Conservation (phyloP, 345 rosid species). For the Gossypium thurberi region DNA sequence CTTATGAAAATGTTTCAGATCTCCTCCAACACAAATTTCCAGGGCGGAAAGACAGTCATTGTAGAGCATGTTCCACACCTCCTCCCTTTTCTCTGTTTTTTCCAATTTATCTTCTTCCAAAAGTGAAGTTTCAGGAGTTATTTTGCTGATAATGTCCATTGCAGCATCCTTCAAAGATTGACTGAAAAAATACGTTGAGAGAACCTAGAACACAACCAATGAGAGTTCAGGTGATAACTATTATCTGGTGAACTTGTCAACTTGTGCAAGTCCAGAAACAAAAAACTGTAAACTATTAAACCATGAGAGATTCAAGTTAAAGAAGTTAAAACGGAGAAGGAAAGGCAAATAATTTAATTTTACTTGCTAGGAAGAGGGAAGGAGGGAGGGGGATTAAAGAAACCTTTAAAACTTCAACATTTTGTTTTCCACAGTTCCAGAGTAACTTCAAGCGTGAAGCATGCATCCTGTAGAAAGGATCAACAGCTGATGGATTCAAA, state of each 20-base stretch:
- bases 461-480: conserved; percentile 94
- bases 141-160: conserved; percentile 33
- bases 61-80: conserved; percentile 78
- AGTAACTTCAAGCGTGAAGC: conserved; percentile 90
- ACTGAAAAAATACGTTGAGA: conserved; percentile 53
- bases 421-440: conserved; percentile 54
- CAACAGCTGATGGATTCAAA: conserved; percentile 79
- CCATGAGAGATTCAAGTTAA: background rate
- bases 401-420: conserved; percentile 73
- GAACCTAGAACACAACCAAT: conserved; percentile 41
- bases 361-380: background rate
- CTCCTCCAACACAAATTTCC: conserved; percentile 86
- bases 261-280: conserved; percentile 2
- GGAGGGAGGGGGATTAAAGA: conserved; percentile 8
- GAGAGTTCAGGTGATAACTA: conserved; percentile 13
- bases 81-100: conserved; percentile 44
- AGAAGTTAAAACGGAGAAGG: background rate
- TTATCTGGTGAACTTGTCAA: background rate
- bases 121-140: conserved; percentile 39
- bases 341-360: background rate
- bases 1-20: conserved; percentile 96
- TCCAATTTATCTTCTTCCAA: conserved; percentile 34
- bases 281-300: conserved; percentile 3
- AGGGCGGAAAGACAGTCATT: conserved; percentile 81
- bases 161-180: conserved; percentile 58